Evolutionary conservation across 2,329 filamentous ascomycete species (phyloP).

Genomic region (Zymoseptoria tritici): DNA sequence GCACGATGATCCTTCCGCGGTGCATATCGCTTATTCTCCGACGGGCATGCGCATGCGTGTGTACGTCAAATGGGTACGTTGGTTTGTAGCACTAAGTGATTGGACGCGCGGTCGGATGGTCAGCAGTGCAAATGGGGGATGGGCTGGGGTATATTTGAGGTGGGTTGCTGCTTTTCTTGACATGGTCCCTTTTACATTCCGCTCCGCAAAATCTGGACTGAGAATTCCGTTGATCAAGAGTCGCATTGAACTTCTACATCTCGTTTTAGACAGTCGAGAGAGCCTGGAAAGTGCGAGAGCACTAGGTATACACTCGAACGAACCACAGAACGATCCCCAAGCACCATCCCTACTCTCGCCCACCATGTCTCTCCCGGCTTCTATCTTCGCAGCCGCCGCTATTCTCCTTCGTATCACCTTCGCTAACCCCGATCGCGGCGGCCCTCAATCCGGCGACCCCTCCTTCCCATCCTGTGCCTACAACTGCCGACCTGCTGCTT

Average conservation of each 20-base stretch:
- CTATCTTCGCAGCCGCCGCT: background rate
- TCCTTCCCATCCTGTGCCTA: background rate
- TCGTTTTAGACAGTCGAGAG: too few species aligned
- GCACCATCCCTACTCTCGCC: background rate
- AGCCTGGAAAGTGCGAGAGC: background rate
- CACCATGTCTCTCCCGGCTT: background rate
- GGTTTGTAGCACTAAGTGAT: background rate
- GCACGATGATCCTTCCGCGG: background rate
- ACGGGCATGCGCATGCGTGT: background rate
- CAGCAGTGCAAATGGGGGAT: background rate
- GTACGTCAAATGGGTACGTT: background rate
- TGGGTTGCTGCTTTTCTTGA: background rate
- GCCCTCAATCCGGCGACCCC: background rate
- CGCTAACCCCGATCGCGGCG: background rate
- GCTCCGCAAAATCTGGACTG: background rate
- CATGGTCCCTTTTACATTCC: background rate
- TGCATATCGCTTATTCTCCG: background rate
- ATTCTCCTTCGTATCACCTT: background rate
- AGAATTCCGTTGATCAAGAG: too few species aligned
- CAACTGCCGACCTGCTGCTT: background rate
- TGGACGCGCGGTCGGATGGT: background rate
- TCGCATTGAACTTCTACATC: too few species aligned
- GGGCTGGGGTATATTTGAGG: background rate
- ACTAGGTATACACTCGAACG: background rate
- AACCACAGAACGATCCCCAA: background rate